Evolutionary conservation across 352 stramenopile genomes (phyloP).

Genomic region (Pythium rhizo-oryzae): DNA sequence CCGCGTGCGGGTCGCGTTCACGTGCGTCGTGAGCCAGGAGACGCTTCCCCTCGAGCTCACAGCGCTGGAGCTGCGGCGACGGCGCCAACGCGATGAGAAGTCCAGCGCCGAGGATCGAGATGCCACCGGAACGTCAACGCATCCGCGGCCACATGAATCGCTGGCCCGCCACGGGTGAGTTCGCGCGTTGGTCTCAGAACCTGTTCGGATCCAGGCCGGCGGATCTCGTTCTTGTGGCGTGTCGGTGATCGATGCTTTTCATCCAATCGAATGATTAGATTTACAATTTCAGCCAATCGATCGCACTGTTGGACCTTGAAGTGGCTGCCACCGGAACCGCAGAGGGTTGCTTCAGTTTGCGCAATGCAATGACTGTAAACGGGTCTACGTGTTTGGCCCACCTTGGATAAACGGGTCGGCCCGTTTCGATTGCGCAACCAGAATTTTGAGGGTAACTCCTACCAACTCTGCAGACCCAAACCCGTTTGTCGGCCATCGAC

Average conservation of each 20-base stretch:
- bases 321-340: constrained; percentile 13
- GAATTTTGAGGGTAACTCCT: no score
- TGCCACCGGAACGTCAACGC: no score
- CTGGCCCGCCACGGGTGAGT: no score
- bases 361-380: constrained; percentile 19
- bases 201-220: no score
- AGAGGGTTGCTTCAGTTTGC: constrained; percentile 27
- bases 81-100: not conserved
- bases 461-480: not conserved
- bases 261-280: not conserved
- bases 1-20: constrained; percentile 16
- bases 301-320: constrained; percentile 21
- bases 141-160: no score
- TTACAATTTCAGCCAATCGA: not conserved
- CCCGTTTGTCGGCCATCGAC: no score
- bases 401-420: constrained; percentile 1
- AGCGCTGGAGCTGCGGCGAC: constrained; percentile 22
- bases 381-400: constrained; percentile 1
- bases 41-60: constrained; percentile 39
- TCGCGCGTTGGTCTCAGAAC: no score
- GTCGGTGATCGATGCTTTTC: not conserved
- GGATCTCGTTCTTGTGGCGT: constrained; percentile 14
- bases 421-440: constrained; percentile 34
- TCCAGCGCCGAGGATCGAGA: no score
- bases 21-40: constrained; percentile 23